Base-by-base conservation (phyloP, 176 grass and related monocot genomes). In the Triticum turgidum region DNA sequence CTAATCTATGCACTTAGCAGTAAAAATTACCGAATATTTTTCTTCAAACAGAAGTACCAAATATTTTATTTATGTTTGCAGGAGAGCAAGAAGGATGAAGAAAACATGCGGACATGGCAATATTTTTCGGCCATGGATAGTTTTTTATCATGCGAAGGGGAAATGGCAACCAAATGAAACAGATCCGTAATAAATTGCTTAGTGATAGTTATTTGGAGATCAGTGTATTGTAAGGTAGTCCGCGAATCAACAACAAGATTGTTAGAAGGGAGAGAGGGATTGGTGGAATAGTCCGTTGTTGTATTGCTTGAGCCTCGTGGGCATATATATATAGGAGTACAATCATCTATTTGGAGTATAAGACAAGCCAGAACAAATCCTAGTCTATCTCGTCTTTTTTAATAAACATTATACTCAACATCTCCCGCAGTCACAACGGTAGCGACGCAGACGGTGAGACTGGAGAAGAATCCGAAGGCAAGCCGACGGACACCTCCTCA, bases 71-170 rank as follows among this genome's bases (percentile, higher is more conserved):
- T 76, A 30, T 4, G 33, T 54, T 73, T 54, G 63, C 90, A 98
- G 97, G 94, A 93, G 80, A 88, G 88, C 88, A 99, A 91, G 80
- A 91, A 83, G 65, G 84, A 99, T 25, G 90, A 88, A 73, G 87
- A 96, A 37, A 91, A 10, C 80, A 91, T 67, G 83, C 94, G 86
- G 83, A 85, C 72, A 4, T 99, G 97, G 97, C 89, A 90, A 0
- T 84, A 94, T 91, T 99, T 94, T 80, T 88, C 69, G 5, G 76
- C 69, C 65, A 86, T 99, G 90, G 92, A 96, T 83, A 80, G 65
- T 61, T 88, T 92, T 85, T 25, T 99, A 25, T 94, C 94, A 24
- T 24, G 64, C 62, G 77, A 87, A 80, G 91, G 90, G 58, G 89
- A 93, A 81, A 89, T 87, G 89, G 77, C 79, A 81, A 78, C 92